Conservation (phyloP, 345 rosid genomes). For the Murraya koenigii region DNA sequence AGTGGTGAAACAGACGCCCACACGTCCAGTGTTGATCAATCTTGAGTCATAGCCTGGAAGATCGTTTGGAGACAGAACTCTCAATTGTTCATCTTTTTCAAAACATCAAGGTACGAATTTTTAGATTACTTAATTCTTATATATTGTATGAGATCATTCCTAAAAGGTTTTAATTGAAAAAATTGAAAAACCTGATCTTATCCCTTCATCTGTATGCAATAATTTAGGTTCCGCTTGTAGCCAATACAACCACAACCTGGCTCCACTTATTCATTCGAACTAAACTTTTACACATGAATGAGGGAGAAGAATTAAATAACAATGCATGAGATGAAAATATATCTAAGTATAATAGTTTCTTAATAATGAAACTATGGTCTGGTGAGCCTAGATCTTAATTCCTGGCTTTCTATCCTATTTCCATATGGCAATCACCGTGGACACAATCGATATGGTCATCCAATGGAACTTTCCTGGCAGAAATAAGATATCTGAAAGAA, state of each 20-base stretch:
- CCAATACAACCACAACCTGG: no score
- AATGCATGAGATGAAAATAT: not conserved
- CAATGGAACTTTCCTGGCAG: constrained; percentile 42
- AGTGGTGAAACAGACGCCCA: no score
- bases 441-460: constrained; percentile 33
- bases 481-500: constrained; percentile 31
- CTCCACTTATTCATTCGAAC: constrained; percentile 10
- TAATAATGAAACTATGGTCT: constrained; percentile 1
- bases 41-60: no score
- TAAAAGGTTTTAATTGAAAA: no score
- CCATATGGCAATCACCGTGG: constrained; percentile 30
- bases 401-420: constrained; percentile 26
- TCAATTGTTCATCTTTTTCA: no score
- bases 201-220: not conserved
- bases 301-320: constrained; percentile 9
- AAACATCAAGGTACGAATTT: no score
- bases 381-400: constrained; percentile 3
- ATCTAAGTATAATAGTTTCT: constrained; percentile 1
- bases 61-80: no score
- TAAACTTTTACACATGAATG: constrained; percentile 17
- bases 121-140: no score
- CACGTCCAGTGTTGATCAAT: no score
- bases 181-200: no score
- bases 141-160: no score
- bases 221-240: no score